Conservation (phyloP, 2,329 filamentous ascomycete species). For the Fusarium pseudocircinatum region DNA sequence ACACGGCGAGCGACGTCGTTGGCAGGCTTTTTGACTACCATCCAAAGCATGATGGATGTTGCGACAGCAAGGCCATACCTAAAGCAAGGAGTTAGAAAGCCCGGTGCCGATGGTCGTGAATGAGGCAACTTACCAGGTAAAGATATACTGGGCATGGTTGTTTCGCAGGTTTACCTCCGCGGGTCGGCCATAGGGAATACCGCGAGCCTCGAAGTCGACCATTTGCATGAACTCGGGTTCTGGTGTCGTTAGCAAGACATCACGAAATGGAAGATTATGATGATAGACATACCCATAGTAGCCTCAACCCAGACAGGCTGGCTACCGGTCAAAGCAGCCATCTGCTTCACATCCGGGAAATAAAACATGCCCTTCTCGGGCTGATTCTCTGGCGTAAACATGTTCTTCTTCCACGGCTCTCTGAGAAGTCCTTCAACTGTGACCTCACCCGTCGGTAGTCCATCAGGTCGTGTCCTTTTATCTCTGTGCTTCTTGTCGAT, state of each 20-base stretch:
- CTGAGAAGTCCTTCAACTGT: slow-evolving; percentile 84
- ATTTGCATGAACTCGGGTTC: slow-evolving; percentile 81
- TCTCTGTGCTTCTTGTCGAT: slow-evolving; percentile 78
- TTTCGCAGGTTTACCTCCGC: slow-evolving; percentile 94
- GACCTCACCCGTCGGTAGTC: slow-evolving; percentile 76
- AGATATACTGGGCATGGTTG: slow-evolving; percentile 98
- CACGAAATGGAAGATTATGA: neutral
- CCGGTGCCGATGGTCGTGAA: neutral
- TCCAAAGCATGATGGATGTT: slow-evolving; percentile 95
- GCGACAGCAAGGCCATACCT: slow-evolving; percentile 89
- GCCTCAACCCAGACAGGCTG: slow-evolving; percentile 95
- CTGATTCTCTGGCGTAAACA: slow-evolving; percentile 92
- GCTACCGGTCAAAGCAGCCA: slow-evolving; percentile 83
- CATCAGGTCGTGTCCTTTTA: slow-evolving; percentile 71
- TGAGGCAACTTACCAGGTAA: slow-evolving; percentile 82
- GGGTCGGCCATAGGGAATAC: slow-evolving; percentile 87
- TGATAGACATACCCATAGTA: slow-evolving; percentile 77
- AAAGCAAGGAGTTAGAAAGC: neutral
- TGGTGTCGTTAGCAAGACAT: slow-evolving; percentile 49
- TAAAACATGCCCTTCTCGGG: slow-evolving; percentile 89
- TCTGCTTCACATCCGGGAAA: slow-evolving; percentile 92
- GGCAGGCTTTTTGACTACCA: slow-evolving; percentile 89
- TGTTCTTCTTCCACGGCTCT: slow-evolving; percentile 95
- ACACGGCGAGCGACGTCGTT: slow-evolving; percentile 78
- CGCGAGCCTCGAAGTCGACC: slow-evolving; percentile 79